phyloP scores from a whole-genome alignment of 2,329 filamentous ascomycete genomes.

The Acarospora socialis region DNA sequence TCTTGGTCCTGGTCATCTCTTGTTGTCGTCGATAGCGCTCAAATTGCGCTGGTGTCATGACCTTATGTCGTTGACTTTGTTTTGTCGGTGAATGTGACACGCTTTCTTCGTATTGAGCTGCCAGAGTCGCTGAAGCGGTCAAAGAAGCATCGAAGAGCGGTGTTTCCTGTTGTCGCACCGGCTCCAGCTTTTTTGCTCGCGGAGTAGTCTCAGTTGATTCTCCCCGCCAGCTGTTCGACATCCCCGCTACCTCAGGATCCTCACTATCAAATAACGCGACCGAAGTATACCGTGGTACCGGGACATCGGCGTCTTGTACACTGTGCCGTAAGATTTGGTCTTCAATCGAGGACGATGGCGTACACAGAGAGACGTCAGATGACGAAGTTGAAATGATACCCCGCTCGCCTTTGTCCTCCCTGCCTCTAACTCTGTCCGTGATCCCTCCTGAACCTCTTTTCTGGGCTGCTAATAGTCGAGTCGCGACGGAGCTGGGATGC shows the following conservation, averaged over 20 bases:
- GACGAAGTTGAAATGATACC: slow-evolving; percentile 7
- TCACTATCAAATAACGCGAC: slow-evolving; percentile 9
- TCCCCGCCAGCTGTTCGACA: slow-evolving; percentile 3
- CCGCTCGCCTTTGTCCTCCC: no score
- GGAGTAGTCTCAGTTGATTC: slow-evolving; percentile 15
- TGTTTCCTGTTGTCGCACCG: slow-evolving; percentile 13
- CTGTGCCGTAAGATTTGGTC: no score
- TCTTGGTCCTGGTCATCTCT: slow-evolving; percentile 52
- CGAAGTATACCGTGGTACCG: no score
- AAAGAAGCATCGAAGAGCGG: slow-evolving; percentile 24
- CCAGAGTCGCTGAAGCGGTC: slow-evolving; percentile 29
- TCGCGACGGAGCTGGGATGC: no score
- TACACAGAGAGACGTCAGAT: slow-evolving; percentile 4
- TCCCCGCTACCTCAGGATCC: slow-evolving; percentile 5
- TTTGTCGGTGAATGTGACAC: slow-evolving; percentile 19
- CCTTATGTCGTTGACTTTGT: slow-evolving; percentile 48
- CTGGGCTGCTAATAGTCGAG: no score
- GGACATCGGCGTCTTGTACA: no score
- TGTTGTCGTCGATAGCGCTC: slow-evolving; percentile 57
- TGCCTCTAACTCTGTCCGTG: no score
- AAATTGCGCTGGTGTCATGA: slow-evolving; percentile 83
- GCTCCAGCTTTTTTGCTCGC: slow-evolving; percentile 12
- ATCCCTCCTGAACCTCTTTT: no score
- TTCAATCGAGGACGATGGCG: no score
- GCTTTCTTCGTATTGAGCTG: slow-evolving; percentile 30